Evolutionary conservation across 2,329 filamentous ascomycete genomes (phyloP).

Genomic region (Alternaria sp.): DNA sequence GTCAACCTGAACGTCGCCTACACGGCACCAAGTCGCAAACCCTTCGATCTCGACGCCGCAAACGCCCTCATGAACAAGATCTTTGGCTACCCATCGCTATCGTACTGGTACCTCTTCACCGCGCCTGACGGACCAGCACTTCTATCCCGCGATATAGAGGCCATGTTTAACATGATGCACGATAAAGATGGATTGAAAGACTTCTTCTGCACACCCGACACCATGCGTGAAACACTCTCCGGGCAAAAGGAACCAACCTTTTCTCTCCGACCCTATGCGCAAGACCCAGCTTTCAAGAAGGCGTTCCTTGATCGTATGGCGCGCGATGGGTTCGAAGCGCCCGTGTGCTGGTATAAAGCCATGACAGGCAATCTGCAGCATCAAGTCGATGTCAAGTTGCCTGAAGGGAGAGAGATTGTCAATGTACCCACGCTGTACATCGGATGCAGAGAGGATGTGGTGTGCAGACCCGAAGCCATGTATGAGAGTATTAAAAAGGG

Average conservation of each 20-base stretch:
- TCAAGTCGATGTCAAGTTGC: constrained; percentile 33
- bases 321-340: constrained; percentile 42
- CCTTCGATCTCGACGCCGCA: constrained; percentile 48
- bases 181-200: constrained; percentile 43
- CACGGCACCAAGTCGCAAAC: constrained; percentile 36
- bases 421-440: constrained; percentile 49
- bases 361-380: constrained; percentile 31
- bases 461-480: constrained; percentile 43
- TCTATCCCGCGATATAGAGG: constrained; percentile 50
- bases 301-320: constrained; percentile 45
- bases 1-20: constrained; percentile 54
- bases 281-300: constrained; percentile 36
- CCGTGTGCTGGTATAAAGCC: constrained; percentile 49
- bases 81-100: constrained; percentile 48
- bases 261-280: constrained; percentile 44
- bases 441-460: constrained; percentile 41
- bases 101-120: constrained; percentile 58
- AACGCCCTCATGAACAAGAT: constrained; percentile 41
- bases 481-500: constrained; percentile 29
- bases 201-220: constrained; percentile 48
- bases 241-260: constrained; percentile 1
- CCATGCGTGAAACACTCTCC: constrained; percentile 39
- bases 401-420: constrained; percentile 27
- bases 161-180: constrained; percentile 46
- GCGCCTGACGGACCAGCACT: constrained; percentile 48